phyloP scores from a whole-genome alignment of 495 filamentous ascomycete species.

The Aspergillus wentii region DNA sequence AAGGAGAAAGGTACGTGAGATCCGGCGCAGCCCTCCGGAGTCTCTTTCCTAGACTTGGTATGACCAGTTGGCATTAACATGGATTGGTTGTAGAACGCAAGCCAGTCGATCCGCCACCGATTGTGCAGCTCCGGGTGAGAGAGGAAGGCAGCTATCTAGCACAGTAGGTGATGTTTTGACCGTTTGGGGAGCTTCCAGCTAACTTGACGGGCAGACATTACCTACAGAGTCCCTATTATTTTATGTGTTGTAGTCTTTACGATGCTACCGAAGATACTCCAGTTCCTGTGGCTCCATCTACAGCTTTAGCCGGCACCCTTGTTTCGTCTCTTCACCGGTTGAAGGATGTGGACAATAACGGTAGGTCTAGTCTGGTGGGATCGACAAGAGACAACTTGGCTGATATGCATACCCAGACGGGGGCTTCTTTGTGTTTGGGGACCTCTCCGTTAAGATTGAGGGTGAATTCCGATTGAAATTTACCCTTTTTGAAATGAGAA shows the following conservation, averaged over 20 bases:
- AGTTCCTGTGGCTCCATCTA: slow-evolving; percentile 44
- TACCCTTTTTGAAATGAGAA: slow-evolving; percentile 77
- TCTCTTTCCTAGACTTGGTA: no score
- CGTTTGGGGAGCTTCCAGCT: slow-evolving; percentile 5
- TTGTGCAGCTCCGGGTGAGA: slow-evolving; percentile 76
- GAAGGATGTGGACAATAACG: slow-evolving; percentile 84
- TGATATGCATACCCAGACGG: slow-evolving; percentile 60
- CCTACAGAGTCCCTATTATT: slow-evolving; percentile 71
- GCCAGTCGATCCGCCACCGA: slow-evolving; percentile 91
- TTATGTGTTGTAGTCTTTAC: slow-evolving; percentile 71
- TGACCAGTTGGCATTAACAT: no score
- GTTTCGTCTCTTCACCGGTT: slow-evolving; percentile 90
- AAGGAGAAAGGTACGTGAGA: slow-evolving; percentile 62
- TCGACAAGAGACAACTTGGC: slow-evolving; percentile 12
- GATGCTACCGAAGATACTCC: slow-evolving; percentile 58
- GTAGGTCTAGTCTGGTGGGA: slow-evolving; percentile 33
- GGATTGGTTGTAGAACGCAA: slow-evolving; percentile 72
- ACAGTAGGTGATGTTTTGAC: slow-evolving; percentile 47
- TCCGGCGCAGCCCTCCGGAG: no score
- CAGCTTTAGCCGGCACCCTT: slow-evolving; percentile 69
- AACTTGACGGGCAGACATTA: slow-evolving; percentile 52
- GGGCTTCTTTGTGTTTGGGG: slow-evolving; percentile 95
- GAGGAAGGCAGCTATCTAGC: slow-evolving; percentile 62
- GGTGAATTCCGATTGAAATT: slow-evolving; percentile 80
- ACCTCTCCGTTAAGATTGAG: slow-evolving; percentile 79